Conservation (phyloP, 1,139 yeast genomes). For the Scheffersomyces quercinus region DNA sequence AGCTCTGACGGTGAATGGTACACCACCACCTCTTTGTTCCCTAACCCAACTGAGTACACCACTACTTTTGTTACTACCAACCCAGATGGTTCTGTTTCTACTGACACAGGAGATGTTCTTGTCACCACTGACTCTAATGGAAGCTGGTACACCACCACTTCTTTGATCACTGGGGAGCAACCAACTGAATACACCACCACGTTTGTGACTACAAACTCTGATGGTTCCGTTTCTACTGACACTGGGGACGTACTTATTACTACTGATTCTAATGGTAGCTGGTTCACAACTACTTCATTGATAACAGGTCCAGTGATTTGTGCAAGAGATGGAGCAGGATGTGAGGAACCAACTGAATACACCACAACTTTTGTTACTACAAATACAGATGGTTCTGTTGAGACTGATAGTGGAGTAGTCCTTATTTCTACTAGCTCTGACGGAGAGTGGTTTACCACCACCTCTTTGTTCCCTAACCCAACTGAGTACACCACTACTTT, state of each 20-base stretch:
- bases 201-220: slow-evolving; percentile 13
- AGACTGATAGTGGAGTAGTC: slow-evolving; percentile 14
- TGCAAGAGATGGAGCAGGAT: too few species aligned
- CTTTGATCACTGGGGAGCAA: slow-evolving; percentile 2
- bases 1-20: slow-evolving; percentile 9
- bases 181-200: slow-evolving; percentile 22
- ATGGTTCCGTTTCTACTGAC: slow-evolving; percentile 16
- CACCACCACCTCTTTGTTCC: slow-evolving; percentile 9
- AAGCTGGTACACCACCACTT: slow-evolving; percentile 11
- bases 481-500: slow-evolving; percentile 1
- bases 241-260: too few species aligned
- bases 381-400: slow-evolving; percentile 13
- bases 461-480: slow-evolving; percentile 8
- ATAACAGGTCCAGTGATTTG: too few species aligned
- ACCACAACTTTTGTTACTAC: slow-evolving; percentile 19
- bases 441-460: slow-evolving; percentile 12
- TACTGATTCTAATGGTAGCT: too few species aligned
- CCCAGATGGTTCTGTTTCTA: slow-evolving; percentile 13
- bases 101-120: slow-evolving; percentile 13
- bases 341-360: slow-evolving; percentile 15
- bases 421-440: slow-evolving; percentile 11
- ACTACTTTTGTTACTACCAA: slow-evolving; percentile 7
- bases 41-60: slow-evolving; percentile 5
- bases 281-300: too few species aligned
- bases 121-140: slow-evolving; percentile 13